Base-by-base conservation (phyloP, 1,139 yeast genomes). In the Candida freyschussii region DNA sequence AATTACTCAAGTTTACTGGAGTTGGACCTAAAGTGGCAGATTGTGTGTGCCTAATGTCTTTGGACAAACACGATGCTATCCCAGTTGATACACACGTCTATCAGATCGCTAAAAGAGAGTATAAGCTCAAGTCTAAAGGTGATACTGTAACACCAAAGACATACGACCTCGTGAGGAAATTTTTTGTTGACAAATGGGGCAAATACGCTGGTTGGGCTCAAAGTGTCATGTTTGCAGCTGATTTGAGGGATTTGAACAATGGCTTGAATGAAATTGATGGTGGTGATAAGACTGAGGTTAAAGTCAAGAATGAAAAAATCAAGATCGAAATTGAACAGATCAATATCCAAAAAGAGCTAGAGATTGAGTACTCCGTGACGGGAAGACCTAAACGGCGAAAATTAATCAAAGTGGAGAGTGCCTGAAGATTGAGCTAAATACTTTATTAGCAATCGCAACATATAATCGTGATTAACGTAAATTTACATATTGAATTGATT, bases 11-110 rank as follows among this genome's bases (percentile, higher is more conserved):
- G 43, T 78, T 83, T 43, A 68, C 73, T 4, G 99, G 99, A 0
- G 96, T 93, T 0, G 99, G 99, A 0, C 97, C 98, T 1, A 91
- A 91, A 59, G 98, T 91, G 1, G 96, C 99, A 0, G 98, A 93
- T 50, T 91, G 99, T 56, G 84, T 81, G 44, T 81, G 95, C 45
- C 63, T 91, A 24, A 89, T 91, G 96, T 48, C 96, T 2, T 63
- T 93, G 32, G 93, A 83, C 48, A 83, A 87, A 60, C 87, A 82
- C 49, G 86, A 81, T 37, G 73, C 86, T 11, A 96, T 91, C 1
- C 99, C 99, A 0, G 86, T 91, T 1, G 99, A 91, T 55, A 93
- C 97, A 0, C 99, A 91, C 53, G 94, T 91, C n/a, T 83, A 81
- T 64, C 87, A 89, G 52, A 84, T 91, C 34, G 96, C 96, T 0